Base-by-base conservation (phyloP, 1,284 basidiomycete genomes). In the Moesziomyces sp. region DNA sequence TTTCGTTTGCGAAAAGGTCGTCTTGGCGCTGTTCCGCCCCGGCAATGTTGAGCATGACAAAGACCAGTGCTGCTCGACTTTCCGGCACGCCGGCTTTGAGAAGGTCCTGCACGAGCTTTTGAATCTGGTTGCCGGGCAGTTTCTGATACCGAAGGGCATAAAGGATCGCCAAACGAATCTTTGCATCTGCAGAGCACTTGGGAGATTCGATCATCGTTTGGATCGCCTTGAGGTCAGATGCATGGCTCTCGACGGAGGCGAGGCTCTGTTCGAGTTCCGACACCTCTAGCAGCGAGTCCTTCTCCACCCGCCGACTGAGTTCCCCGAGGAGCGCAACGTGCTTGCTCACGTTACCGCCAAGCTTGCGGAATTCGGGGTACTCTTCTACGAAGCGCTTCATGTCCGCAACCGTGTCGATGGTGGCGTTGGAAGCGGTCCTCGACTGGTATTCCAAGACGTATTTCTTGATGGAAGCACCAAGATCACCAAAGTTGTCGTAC, bases 291-390 rank as follows among this genome's bases (percentile, higher is more conserved):
- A 83, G 63, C 23, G 69, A 92, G 81, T 95, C 91, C 68, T 90
- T 87, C 52, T 91, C 92, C 21, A 99, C 94, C 43, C 97, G 85
- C 62, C 94, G 87, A 82, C 94, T 97, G 65, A 99, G 88, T 85
- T 99, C 97, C 40, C 96, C 96, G 0, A 99, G 94, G 13, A 99
- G 86, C 9, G 95, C 92, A 23, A 99, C 97, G 82, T 99, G 97
- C 85, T 99, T 99, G 85, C 92, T 94, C 34, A 99, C 97, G 84
- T 99, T 99, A 23, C 95, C 95, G 4, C 97, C 94, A 34, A 99
- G 88, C 82, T 95, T 95, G 74, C 91, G 88, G 84, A 99, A 98
- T 85, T 99, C 97, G 2, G 97, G 97, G 85, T 97, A 99, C 78
- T 97, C 95, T 84, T 99, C 97, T 3, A 99, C 92, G 80, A 99